Conservation (phyloP, 768 basidiomycete genomes). For the Pulveroboletus ravenelii region DNA sequence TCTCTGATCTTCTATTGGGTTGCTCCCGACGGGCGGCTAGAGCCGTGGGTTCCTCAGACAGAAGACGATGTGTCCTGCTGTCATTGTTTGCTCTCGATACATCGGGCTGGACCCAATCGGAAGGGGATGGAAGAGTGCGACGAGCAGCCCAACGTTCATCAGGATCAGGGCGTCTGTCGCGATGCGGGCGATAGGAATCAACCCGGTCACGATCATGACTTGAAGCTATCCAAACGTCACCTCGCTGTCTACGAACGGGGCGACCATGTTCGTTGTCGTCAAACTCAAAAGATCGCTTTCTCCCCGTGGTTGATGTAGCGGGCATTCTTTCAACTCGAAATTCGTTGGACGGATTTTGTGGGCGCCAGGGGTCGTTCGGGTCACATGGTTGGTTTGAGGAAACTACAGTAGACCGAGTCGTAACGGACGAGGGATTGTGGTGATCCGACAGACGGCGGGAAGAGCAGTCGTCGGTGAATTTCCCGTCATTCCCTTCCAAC, state of each 20-base stretch:
- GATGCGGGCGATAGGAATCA: slow-evolving; percentile 1
- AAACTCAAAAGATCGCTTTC: slow-evolving; percentile 21
- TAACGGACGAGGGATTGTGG: slow-evolving; percentile 7
- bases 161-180: slow-evolving; percentile 15
- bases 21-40: slow-evolving; percentile 5
- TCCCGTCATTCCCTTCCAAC: slow-evolving; percentile 9
- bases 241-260: slow-evolving; percentile 23
- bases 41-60: background rate
- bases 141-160: slow-evolving; percentile 10
- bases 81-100: slow-evolving; percentile 6
- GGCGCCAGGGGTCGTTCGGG: slow-evolving; percentile 4
- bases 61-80: background rate
- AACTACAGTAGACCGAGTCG: background rate
- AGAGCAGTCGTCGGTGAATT: slow-evolving; percentile 7
- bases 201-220: slow-evolving; percentile 5
- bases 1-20: slow-evolving; percentile 8
- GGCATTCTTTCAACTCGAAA: slow-evolving; percentile 18
- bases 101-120: slow-evolving; percentile 9
- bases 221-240: slow-evolving; percentile 15
- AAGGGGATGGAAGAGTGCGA: slow-evolving; percentile 4
- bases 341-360: slow-evolving; percentile 1
- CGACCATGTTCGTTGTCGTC: slow-evolving; percentile 17
- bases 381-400: slow-evolving; percentile 6
- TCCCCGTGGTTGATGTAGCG: slow-evolving; percentile 10
- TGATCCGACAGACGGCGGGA: slow-evolving; percentile 4